Base-by-base conservation (phyloP, 768 basidiomycete genomes). In the Pleurotus cornucopiae region DNA sequence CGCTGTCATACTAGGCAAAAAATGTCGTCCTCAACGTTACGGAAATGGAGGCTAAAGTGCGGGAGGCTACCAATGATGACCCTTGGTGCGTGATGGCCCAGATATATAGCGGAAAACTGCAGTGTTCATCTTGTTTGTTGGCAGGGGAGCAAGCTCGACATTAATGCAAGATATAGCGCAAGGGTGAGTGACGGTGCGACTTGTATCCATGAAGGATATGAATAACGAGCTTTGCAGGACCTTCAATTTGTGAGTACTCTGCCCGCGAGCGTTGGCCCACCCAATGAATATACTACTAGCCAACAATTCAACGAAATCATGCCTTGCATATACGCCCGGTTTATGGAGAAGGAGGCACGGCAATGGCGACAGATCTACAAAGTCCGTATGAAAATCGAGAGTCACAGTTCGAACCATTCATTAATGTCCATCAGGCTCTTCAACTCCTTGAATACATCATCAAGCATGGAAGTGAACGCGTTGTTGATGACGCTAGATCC, bases 331-430 rank as follows among this genome's bases (percentile, higher is more conserved):
- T 98, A 97, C 70, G 80, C 85, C 6, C 84, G 93, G 23, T 97
- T 96, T 70, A 96, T 95, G 86, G 92, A 98, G 71, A 98, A 98
- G 73, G 97, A 99, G 71, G 97, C 97, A 0, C 78, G 89, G 18
- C 92, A 99, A 67, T 99, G 97, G 97, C 80, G 97, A 37, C 94
- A 99, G 70, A 98, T 99, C 57, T 99, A 99, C 82, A 99, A 99
- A 80, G 93, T 85, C 40, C 16, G 74, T 44, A 52, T 11, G 20
- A 13, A n/a, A 13, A 5, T 25, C 11, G 6, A n/a, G 20, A 6
- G 6, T 9, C 13, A 49, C 13, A 13, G 12, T 6, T 30, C 30
- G 23, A 34, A 9, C 30, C 9, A 11, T 34, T 11, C 30, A 34
- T 34, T 34, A 34, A 6, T 20, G 13, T 14, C 21, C 3, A 30